Evolutionary conservation across 352 stramenopile species (phyloP).

Genomic region (Phytophthora brassicae): DNA sequence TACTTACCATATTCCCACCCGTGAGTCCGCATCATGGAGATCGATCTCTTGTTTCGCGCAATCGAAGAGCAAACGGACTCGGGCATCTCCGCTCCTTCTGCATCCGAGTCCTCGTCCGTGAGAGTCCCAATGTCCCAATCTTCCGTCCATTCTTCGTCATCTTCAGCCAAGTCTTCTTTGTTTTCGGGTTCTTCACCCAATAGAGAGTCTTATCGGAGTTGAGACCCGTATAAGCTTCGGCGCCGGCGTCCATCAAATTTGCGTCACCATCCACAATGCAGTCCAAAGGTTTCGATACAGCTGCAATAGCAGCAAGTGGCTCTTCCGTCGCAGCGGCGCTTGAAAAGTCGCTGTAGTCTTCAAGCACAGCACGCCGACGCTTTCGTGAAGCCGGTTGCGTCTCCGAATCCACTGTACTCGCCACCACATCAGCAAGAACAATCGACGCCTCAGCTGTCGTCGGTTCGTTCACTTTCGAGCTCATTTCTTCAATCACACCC

Average conservation of each 20-base stretch:
- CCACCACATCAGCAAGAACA: too few species aligned
- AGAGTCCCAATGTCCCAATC: slow-evolving; percentile 3
- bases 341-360: too few species aligned
- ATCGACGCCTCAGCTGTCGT: too few species aligned
- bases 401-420: too few species aligned
- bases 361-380: too few species aligned
- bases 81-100: neutral
- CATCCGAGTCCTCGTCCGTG: neutral
- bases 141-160: neutral
- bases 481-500: too few species aligned
- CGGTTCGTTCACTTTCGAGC: too few species aligned
- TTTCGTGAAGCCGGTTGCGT: too few species aligned
- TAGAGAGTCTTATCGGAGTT: neutral
- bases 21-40: neutral
- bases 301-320: too few species aligned
- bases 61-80: neutral
- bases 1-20: slow-evolving; percentile 7
- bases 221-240: neutral
- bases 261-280: neutral
- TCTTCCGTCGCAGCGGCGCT: too few species aligned
- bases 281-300: neutral
- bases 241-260: neutral
- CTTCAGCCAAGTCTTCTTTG: neutral
- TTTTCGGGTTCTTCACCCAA: neutral
- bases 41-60: neutral